A percentile compares a stretch with the other conserved stretches of the same genome.
These are phyloP conservation scores for Pichia norvegensis DNA, from an alignment of 1,139 yeast species.

Conservation along the genomic window DNA sequence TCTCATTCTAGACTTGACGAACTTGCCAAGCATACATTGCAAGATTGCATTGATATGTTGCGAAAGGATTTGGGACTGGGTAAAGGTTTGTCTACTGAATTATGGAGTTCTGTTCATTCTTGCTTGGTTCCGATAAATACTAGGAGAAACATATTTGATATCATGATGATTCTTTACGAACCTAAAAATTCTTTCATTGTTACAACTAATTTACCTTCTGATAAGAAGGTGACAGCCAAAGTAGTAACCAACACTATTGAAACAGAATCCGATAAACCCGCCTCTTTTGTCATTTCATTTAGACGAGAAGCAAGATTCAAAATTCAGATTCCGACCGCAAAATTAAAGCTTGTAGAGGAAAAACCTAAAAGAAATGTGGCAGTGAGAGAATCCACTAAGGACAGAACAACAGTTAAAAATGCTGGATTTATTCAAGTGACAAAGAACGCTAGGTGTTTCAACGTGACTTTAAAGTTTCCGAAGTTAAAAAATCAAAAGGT, in stretches of 20 bases:
- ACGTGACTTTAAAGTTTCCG: constrained; percentile 12
- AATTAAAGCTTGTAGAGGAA: constrained; percentile 17
- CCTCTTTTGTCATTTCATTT: constrained; percentile 17
- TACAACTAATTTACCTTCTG: constrained; percentile 57
- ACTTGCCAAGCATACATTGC: constrained; percentile 40
- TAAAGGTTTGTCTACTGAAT: constrained; percentile 45
- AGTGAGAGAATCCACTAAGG: background rate
- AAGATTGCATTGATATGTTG: constrained; percentile 59
- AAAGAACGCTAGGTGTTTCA: constrained; percentile 4
- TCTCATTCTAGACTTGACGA: constrained; percentile 45
- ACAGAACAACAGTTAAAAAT: background rate
- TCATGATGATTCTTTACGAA: constrained; percentile 58
- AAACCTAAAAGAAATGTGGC: background rate
- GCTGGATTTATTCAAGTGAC: constrained; percentile 2
- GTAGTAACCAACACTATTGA: constrained; percentile 36
- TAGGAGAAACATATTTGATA: constrained; percentile 55
- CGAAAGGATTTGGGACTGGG: constrained; percentile 62
- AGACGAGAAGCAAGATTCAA: constrained; percentile 28
- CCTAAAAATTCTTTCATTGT: constrained; percentile 58
- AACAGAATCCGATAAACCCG: constrained; percentile 15
- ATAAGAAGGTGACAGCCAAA: constrained; percentile 56
- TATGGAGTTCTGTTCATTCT: constrained; percentile 69
- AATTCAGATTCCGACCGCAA: constrained; percentile 26
- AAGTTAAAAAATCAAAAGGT: background rate
- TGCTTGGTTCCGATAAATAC: constrained; percentile 53